A percentile compares a stretch with the other conserved stretches of the same genome.
phyloP scores from a whole-genome alignment of 2,329 filamentous ascomycete species.

The Annulohypoxylon truncatum region DNA sequence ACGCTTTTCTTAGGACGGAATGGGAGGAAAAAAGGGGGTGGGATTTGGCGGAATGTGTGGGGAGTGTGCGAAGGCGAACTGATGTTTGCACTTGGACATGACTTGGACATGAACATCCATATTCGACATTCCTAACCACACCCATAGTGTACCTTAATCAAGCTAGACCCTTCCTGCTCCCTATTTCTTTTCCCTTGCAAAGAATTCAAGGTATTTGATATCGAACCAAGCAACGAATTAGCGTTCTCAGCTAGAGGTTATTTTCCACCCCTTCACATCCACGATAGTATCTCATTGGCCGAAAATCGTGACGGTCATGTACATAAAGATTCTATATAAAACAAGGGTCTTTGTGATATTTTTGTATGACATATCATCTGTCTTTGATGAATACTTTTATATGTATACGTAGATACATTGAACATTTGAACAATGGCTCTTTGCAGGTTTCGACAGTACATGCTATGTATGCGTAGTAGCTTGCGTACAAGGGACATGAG shows the following conservation, averaged over 20 bases:
- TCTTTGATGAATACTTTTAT: constrained; percentile 1
- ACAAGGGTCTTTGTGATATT: constrained; percentile 18
- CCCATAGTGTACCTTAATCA: constrained; percentile 8
- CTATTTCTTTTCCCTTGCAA: constrained; percentile 3
- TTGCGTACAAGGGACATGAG: constrained; percentile 12
- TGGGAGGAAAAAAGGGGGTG: constrained; percentile 39
- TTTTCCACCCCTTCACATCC: constrained; percentile 2
- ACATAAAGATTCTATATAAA: constrained; percentile 25
- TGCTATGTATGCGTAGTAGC: neutral
- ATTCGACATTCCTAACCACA: constrained; percentile 6
- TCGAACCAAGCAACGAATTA: constrained; percentile 9
- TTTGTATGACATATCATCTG: constrained; percentile 15
- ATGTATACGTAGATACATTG: neutral
- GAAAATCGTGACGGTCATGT: constrained; percentile 8
- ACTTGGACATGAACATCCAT: neutral
- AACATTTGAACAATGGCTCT: constrained; percentile 4
- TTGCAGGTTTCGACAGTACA: constrained; percentile 15
- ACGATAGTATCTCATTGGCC: constrained; percentile 14
- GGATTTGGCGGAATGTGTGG: constrained; percentile 41
- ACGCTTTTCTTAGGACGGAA: constrained; percentile 39
- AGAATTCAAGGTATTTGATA: constrained; percentile 18
- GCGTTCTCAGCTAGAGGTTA: constrained; percentile 1
- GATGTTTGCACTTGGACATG: constrained; percentile 29
- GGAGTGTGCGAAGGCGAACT: constrained; percentile 41
- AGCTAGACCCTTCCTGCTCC: constrained; percentile 17